Evolutionary conservation across 331 rosid genomes (phyloP).

Genomic region (Malus hybrid): DNA sequence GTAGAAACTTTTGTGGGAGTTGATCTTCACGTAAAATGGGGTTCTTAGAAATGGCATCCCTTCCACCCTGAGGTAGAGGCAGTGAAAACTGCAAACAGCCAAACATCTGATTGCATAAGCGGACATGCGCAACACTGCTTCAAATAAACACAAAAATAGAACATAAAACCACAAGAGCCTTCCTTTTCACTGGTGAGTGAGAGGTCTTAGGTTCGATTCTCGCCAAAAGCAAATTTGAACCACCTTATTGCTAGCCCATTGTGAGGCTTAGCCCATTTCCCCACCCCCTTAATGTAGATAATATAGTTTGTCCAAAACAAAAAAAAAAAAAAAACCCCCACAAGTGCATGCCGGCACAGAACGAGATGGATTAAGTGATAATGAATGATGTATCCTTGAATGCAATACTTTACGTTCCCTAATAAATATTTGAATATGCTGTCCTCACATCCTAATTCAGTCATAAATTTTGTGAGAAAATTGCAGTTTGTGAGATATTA

Average conservation of each 20-base stretch:
- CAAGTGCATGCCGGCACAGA: no score
- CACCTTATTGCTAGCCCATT: no score
- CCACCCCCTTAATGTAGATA: no score
- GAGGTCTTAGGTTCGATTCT: no score
- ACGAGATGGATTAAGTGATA: background rate
- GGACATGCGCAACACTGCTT: background rate
- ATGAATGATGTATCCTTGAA: background rate
- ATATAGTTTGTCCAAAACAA: no score
- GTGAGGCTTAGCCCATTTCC: no score
- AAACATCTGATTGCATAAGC: conserved; percentile 10
- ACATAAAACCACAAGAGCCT: background rate
- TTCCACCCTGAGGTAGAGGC: conserved; percentile 86
- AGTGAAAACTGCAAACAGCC: conserved; percentile 60
- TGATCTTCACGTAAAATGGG: conserved; percentile 92
- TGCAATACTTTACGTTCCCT: background rate
- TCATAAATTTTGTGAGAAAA: background rate
- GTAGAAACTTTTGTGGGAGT: conserved; percentile 75
- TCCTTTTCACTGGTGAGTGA: no score
- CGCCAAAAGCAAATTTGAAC: no score
- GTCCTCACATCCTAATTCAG: background rate
- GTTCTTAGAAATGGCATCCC: conserved; percentile 77
- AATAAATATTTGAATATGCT: background rate
- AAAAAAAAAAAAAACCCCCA: background rate
- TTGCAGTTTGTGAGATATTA: background rate
- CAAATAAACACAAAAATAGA: background rate